A percentile compares a stretch with the other conserved stretches of the same genome.
Evolutionary conservation across 2,329 filamentous ascomycete species (phyloP).

Genomic region (Pezicula neosporulosa): DNA sequence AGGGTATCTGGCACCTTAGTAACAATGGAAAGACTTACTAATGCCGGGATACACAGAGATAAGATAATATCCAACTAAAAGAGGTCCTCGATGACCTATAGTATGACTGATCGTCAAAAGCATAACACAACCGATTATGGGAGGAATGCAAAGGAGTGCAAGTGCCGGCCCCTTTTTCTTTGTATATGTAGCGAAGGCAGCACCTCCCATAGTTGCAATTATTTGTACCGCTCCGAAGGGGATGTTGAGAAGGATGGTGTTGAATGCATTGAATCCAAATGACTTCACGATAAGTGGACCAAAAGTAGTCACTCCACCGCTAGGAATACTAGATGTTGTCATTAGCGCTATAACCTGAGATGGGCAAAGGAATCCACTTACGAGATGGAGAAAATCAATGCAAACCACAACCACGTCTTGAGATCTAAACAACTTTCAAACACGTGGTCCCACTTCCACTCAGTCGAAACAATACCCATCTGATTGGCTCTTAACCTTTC

Average conservation of each 20-base stretch:
- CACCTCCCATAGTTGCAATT: conserved; percentile 54
- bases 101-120: conserved; percentile 46
- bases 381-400: conserved; percentile 23
- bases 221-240: conserved; percentile 59
- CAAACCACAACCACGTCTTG: conserved; percentile 34
- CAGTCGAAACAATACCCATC: conserved; percentile 48
- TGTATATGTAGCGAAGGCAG: conserved; percentile 49
- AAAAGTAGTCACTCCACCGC: conserved; percentile 18
- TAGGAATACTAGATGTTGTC: conserved; percentile 1
- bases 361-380: neutral
- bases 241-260: conserved; percentile 52
- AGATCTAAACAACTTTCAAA: conserved; percentile 27
- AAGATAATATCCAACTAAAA: conserved; percentile 46
- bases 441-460: conserved; percentile 49
- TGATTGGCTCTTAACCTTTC: conserved; percentile 52
- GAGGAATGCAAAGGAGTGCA: conserved; percentile 49
- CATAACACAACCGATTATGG: conserved; percentile 53
- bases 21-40: conserved; percentile 28
- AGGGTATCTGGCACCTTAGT: neutral
- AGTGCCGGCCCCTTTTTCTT: conserved; percentile 54
- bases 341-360: conserved; percentile 6
- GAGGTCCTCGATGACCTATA: conserved; percentile 40
- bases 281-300: conserved; percentile 37
- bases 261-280: conserved; percentile 36
- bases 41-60: conserved; percentile 59